phyloP scores from a whole-genome alignment of 1,284 basidiomycete species.

The Ustilago esculenta region DNA sequence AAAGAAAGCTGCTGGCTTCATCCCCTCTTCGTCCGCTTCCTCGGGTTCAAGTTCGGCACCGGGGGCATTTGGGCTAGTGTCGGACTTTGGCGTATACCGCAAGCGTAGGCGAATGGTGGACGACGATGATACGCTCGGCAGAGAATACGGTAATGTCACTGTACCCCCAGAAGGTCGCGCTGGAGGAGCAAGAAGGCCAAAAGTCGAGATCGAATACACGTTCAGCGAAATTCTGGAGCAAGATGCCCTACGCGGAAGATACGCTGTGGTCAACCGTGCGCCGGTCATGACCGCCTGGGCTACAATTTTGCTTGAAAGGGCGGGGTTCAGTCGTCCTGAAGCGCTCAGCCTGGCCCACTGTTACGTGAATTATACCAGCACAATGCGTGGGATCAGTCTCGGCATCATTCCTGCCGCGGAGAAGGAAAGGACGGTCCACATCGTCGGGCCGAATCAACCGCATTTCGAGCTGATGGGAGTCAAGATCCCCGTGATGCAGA shows the following conservation, averaged over 20 bases:
- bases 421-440: slow-evolving; percentile 67
- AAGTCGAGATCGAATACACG: slow-evolving; percentile 32
- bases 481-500: slow-evolving; percentile 85
- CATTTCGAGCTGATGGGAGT: slow-evolving; percentile 90
- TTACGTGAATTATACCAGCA: slow-evolving; percentile 87
- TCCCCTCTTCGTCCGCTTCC: slow-evolving; percentile 6
- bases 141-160: slow-evolving; percentile 53
- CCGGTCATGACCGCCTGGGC: slow-evolving; percentile 95
- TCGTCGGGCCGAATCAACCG: slow-evolving; percentile 81
- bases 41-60: neutral
- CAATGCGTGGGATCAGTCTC: slow-evolving; percentile 39
- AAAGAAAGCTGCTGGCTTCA: slow-evolving; percentile 42
- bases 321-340: slow-evolving; percentile 86
- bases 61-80: slow-evolving; percentile 16
- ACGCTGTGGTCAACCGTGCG: slow-evolving; percentile 83
- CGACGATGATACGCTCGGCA: slow-evolving; percentile 47
- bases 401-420: slow-evolving; percentile 33
- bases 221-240: slow-evolving; percentile 57
- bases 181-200: slow-evolving; percentile 7
- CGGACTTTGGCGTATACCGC: slow-evolving; percentile 31
- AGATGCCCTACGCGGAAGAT: slow-evolving; percentile 68
- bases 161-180: slow-evolving; percentile 14
- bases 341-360: slow-evolving; percentile 88
- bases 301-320: slow-evolving; percentile 80
- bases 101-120: slow-evolving; percentile 21